Conservation (phyloP, 352 stramenopile genomes). For the Elongisporangium undulatum region DNA sequence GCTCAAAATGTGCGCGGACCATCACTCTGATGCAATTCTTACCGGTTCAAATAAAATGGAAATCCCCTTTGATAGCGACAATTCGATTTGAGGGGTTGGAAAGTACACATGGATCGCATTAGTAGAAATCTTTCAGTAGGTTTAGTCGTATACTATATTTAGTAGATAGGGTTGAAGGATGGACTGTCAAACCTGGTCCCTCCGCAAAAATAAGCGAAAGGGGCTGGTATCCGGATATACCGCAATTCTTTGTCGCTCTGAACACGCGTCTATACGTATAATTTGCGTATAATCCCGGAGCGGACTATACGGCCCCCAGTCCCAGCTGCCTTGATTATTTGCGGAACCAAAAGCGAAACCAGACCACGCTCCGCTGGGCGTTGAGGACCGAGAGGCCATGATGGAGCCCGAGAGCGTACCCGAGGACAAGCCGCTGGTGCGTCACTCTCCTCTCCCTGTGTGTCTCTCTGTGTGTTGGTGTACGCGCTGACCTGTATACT, state of each 20-base stretch:
- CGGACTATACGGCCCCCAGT: not conserved
- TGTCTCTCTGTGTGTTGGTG: not conserved
- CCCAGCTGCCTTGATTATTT: not conserved
- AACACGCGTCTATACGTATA: not conserved
- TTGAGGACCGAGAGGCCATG: conserved; percentile 22
- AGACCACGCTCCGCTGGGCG: conserved; percentile 8
- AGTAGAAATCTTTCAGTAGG: conserved; percentile 21
- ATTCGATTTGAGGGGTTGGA: not conserved
- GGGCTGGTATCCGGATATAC: not conserved
- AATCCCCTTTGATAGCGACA: not conserved
- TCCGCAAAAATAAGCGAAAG: conserved; percentile 2
- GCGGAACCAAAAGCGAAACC: conserved; percentile 20
- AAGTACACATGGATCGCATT: conserved; percentile 3
- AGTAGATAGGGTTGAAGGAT: too few relatives aligned
- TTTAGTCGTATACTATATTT: too few relatives aligned
- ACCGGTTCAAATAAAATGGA: not conserved
- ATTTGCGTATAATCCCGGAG: not conserved
- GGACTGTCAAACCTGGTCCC: too few relatives aligned
- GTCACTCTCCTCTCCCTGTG: not conserved
- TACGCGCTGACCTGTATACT: not conserved
- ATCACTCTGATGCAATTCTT: not conserved
- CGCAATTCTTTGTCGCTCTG: not conserved
- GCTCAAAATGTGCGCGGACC: not conserved
- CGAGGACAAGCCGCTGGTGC: conserved; percentile 62
- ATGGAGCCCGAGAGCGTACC: conserved; percentile 64